Evolutionary conservation across 1,284 basidiomycete genomes (phyloP).

Genomic region (Marasmius tenuissimus): DNA sequence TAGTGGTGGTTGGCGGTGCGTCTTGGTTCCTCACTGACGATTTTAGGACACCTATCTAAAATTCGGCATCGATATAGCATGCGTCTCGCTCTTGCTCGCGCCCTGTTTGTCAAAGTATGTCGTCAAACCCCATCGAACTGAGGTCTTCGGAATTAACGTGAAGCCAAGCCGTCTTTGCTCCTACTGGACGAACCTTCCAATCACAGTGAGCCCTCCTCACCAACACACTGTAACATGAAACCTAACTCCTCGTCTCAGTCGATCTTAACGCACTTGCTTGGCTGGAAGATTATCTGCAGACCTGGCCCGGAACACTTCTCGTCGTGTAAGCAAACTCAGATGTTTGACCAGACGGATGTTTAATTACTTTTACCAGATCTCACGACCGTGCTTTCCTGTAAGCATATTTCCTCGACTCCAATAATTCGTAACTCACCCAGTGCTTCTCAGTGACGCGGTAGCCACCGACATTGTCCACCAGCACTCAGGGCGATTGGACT

Average conservation of each 20-base stretch:
- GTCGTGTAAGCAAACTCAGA: constrained; percentile 70
- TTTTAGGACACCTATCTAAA: not conserved
- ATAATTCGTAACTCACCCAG: constrained; percentile 3
- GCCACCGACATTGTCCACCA: constrained; percentile 97
- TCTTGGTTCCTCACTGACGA: constrained; percentile 13
- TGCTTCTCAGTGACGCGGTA: constrained; percentile 73
- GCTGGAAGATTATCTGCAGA: constrained; percentile 96
- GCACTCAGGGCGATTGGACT: constrained; percentile 93
- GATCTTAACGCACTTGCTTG: constrained; percentile 84
- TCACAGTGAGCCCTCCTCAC: constrained; percentile 62
- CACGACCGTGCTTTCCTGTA: constrained; percentile 98
- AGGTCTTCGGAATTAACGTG: too few species aligned
- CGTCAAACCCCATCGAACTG: not conserved
- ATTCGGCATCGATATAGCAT: constrained; percentile 47
- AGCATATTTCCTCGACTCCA: constrained; percentile 23
- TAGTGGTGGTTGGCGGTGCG: constrained; percentile 94
- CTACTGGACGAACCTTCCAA: constrained; percentile 98
- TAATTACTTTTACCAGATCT: constrained; percentile 52
- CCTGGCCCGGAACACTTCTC: constrained; percentile 92
- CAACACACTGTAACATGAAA: not conserved
- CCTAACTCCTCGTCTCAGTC: constrained; percentile 37
- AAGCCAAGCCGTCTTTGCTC: constrained; percentile 66
- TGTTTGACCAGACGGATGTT: not conserved
- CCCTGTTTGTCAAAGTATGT: constrained; percentile 89
- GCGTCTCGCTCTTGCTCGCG: constrained; percentile 82